Conservation (phyloP, 805 yeast genomes). For the Nakazawaea wickerhamii region DNA sequence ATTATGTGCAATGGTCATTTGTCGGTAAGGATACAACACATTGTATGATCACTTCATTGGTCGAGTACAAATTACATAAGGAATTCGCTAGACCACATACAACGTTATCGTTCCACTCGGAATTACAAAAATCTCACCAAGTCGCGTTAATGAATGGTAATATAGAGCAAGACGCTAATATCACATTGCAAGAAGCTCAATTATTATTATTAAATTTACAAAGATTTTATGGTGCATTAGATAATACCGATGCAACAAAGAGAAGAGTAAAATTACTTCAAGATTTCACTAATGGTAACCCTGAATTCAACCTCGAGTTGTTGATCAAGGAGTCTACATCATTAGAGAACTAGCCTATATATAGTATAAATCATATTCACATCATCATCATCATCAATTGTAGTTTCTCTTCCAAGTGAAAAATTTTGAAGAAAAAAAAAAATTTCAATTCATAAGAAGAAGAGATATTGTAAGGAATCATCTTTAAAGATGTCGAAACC, state of each 20-base stretch:
- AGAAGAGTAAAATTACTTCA: slow-evolving; percentile 53
- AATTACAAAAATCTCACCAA: slow-evolving; percentile 52
- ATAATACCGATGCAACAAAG: slow-evolving; percentile 33
- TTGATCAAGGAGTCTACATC: slow-evolving; percentile 72
- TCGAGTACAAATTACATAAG: slow-evolving; percentile 84
- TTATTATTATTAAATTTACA: slow-evolving; percentile 70
- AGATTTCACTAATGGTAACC: slow-evolving; percentile 66
- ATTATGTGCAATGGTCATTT: slow-evolving; percentile 90
- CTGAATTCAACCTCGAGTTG: slow-evolving; percentile 58
- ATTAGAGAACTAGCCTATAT: slow-evolving; percentile 38
- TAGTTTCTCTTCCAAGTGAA: neutral
- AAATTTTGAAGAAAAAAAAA: neutral
- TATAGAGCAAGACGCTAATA: slow-evolving; percentile 64
- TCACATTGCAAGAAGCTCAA: slow-evolving; percentile 74
- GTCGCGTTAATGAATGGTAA: slow-evolving; percentile 82
- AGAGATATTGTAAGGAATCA: no score
- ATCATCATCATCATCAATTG: neutral
- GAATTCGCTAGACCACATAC: slow-evolving; percentile 96
- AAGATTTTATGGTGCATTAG: slow-evolving; percentile 74
- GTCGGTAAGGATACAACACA: slow-evolving; percentile 81
- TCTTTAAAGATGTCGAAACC: slow-evolving; percentile 2
- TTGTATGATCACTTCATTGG: slow-evolving; percentile 84
- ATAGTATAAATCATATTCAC: neutral
- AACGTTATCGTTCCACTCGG: slow-evolving; percentile 81
- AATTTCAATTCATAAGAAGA: slow-evolving; percentile 5